Conservation (phyloP, 164 flowering plant species). For the Liriodendron chinense region DNA sequence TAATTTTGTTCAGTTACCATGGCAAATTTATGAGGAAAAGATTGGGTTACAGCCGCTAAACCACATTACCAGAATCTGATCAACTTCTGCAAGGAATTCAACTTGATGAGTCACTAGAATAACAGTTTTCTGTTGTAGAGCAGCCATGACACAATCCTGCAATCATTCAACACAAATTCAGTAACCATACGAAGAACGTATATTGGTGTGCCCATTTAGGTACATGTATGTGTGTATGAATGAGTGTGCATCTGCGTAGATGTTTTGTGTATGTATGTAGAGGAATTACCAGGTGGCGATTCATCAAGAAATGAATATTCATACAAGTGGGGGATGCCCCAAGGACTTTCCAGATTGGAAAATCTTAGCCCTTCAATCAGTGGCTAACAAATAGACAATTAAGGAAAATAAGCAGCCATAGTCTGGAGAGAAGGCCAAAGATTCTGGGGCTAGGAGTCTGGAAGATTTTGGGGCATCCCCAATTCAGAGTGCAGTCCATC, state of each 20-base stretch:
- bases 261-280: background rate
- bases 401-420: no score
- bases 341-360: background rate
- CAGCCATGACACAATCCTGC: conserved; percentile 80
- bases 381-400: no score
- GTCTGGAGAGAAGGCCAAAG: no score
- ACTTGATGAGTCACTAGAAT: conserved; percentile 93
- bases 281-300: no score
- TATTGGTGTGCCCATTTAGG: no score
- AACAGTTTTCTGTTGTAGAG: conserved; percentile 62
- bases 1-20: background rate
- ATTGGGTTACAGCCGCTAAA: background rate
- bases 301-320: background rate
- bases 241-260: background rate
- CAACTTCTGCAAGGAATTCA: conserved; percentile 72
- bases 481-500: no score
- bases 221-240: background rate
- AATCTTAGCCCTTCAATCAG: no score
- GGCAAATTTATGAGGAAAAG: background rate
- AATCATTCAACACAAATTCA: conserved; percentile 11
- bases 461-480: no score
- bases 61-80: conserved; percentile 61
- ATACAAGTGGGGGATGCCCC: background rate
- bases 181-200: background rate
- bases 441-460: no score